phyloP scores from a whole-genome alignment of 2,329 filamentous ascomycete species.

The Fusarium tanahbumbuense region DNA sequence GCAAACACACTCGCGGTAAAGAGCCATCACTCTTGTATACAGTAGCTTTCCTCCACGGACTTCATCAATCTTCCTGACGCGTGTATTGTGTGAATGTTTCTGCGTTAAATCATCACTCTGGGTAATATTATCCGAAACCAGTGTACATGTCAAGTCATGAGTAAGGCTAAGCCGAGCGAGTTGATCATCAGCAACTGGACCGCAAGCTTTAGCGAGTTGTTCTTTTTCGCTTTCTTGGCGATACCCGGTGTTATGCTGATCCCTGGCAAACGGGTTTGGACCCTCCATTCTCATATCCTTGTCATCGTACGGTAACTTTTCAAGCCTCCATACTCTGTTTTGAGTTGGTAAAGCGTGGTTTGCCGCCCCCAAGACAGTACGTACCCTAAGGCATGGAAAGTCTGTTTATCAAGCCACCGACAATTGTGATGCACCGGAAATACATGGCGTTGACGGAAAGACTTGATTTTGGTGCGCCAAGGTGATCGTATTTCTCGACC shows the following conservation, averaged over 20 bases:
- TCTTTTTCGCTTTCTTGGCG: conserved; percentile 48
- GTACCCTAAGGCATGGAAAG: conserved; percentile 25
- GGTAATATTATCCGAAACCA: not conserved
- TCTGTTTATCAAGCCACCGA: conserved; percentile 23
- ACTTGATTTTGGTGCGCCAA: conserved; percentile 10
- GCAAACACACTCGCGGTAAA: conserved; percentile 5
- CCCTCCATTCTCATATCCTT: conserved; percentile 37
- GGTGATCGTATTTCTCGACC: not conserved
- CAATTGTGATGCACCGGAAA: conserved; percentile 14
- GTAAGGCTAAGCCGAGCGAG: conserved; percentile 4
- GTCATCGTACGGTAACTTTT: conserved; percentile 15
- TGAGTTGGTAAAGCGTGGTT: conserved; percentile 31
- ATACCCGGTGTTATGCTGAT: conserved; percentile 35
- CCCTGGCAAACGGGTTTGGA: conserved; percentile 32
- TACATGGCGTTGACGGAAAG: conserved; percentile 19
- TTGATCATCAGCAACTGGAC: conserved; percentile 29
- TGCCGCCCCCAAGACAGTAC: conserved; percentile 10
- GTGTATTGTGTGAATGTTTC: not conserved
- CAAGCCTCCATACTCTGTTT: conserved; percentile 30
- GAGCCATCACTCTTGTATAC: not conserved
- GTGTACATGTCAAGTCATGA: not conserved
- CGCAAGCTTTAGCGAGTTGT: conserved; percentile 41
- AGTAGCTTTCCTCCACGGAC: not conserved
- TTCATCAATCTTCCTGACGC: not conserved
- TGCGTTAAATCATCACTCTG: not conserved